Evolutionary conservation across 495 filamentous ascomycete genomes (phyloP), one percentile per base, ranked within the genome.

Genomic region (Lasiosphaeria miniovina): DNA sequence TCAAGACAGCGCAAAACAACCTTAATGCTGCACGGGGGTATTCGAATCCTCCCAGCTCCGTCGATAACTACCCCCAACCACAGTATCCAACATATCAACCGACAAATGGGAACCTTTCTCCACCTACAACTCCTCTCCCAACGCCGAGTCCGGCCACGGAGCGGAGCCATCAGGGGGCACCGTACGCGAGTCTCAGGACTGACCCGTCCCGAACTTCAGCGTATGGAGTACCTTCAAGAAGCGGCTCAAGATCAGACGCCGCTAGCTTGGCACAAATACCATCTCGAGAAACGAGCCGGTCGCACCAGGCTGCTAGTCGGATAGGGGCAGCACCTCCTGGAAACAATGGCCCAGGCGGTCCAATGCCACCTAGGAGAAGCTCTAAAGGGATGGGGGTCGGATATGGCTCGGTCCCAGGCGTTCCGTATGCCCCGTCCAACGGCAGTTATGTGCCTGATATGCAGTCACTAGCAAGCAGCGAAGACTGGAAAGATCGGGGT

Each of bases 401-500:
- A 49, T 77, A 77, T 58, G 60, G 77, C 32, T 63, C 75, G 11
- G 76, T 76, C 48, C 72, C 75, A 8, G 74, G 72, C 14, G 64
- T 68, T 15, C 71, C 74, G 36, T 50, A 68, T 34, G 73, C 74
- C 11, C 68, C 74, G 12, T 68, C 76, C n/a, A 24, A 24, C 24
- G 66, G 70, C 45, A 72, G 72, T 50, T 88, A 90, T 64, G 79
- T 73, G 33, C 66, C 82, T 53, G 90, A 94, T 65, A 82, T 85
- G 50, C 86, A 84, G 4, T 82, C 84, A 5, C 68, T 83, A 33
- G 73, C 84, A 4, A 92, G 86, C 68, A 93, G 86, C 68, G 93
- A 96, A 57, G 93, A 97, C 50, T 97, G 94, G 94, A 89, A 96
- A 72, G 94, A 98, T 24, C 87, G 86, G 55, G 93, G 94, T 43